phyloP scores from a whole-genome alignment of 129 eudicot species.

The Saussurea involucrata region DNA sequence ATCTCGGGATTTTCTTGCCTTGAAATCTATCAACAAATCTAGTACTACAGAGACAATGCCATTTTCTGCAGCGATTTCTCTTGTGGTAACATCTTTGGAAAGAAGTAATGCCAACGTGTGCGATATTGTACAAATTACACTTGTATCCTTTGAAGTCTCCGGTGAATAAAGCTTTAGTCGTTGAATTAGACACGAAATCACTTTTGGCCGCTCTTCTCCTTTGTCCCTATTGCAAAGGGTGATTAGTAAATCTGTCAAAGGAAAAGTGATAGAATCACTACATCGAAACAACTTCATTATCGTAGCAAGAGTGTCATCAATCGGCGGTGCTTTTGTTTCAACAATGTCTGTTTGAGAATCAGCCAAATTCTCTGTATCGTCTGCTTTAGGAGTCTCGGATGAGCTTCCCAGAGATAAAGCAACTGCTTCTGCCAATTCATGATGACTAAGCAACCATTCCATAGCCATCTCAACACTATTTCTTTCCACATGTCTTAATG shows the following conservation, averaged over 20 bases:
- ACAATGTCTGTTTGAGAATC: conserved; percentile 56
- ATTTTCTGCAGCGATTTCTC: conserved; percentile 66
- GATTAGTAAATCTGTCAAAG: conserved; percentile 73
- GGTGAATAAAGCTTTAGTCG: conserved; percentile 68
- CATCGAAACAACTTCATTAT: conserved; percentile 81
- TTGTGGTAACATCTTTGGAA: conserved; percentile 64
- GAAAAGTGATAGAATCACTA: conserved; percentile 68
- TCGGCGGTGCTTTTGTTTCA: conserved; percentile 65
- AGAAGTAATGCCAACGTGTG: conserved; percentile 80
- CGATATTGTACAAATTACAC: conserved; percentile 64
- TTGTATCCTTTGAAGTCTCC: conserved; percentile 54
- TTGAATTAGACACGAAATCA: conserved; percentile 63
- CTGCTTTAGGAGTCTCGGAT: conserved; percentile 73
- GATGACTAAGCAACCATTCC: conserved; percentile 95
- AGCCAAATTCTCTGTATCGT: conserved; percentile 48
- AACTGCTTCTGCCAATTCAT: conserved; percentile 89
- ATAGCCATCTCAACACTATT: conserved; percentile 98
- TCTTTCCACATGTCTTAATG: conserved; percentile 79
- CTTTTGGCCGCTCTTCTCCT: conserved; percentile 86
- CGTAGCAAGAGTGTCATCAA: conserved; percentile 79
- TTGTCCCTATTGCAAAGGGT: conserved; percentile 84
- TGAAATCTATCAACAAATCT: conserved; percentile 55
- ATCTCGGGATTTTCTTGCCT: conserved; percentile 36
- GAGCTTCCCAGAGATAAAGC: conserved; percentile 86
- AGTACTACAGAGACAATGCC: conserved; percentile 57